Evolutionary conservation across 176 grass and related monocot genomes (phyloP), one percentile per base, ranked within the genome.

Genomic region (Saccharum officinarum): DNA sequence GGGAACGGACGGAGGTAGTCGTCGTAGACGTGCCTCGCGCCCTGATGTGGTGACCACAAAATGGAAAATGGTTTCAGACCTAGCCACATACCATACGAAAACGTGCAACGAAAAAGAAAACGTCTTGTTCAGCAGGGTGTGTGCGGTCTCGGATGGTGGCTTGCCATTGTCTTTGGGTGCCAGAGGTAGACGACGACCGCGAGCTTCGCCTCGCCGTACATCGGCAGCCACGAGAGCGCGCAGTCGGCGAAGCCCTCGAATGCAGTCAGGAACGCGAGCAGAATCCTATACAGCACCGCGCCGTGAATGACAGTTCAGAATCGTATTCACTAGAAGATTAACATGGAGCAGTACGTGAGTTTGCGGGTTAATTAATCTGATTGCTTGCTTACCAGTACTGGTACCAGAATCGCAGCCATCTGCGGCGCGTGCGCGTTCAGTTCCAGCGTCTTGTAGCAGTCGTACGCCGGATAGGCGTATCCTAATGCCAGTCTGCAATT

Each of bases 401-500:
- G 46, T 87, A 94, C 91, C 93, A 95, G 89, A 98, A 94, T 36
- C 88, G 83, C 81, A 98, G 65, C 80, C 23, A 89, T 89, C 62
- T 87, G 81, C 4, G 80, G 86, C 37, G 82, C 60, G 67, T 85
- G 86, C 42, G 82, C 60, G 67, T 85, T 88, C 86, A 85, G 47
- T 79, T 98, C 86, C 81, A 98, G 78, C 13, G 90, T 89, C 84
- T 96, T 94, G 75, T 91, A 95, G 91, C 96, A 98, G 75, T 76
- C 23, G 69, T 98, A 94, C 42, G 91, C 93, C 59, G 91, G 91
- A 87, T 92, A 98, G 10, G 82, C 89, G 75, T 95, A 90, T 13
- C 93, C 91, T 13, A 94, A 64, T 38, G 72, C 81, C 77, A 95
- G 57, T 4, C 89, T 98, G 82, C 78, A 72, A 11, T 15, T 10